Conservation (phyloP, 495 filamentous ascomycete genomes). For the Bacidia gigantensis region DNA sequence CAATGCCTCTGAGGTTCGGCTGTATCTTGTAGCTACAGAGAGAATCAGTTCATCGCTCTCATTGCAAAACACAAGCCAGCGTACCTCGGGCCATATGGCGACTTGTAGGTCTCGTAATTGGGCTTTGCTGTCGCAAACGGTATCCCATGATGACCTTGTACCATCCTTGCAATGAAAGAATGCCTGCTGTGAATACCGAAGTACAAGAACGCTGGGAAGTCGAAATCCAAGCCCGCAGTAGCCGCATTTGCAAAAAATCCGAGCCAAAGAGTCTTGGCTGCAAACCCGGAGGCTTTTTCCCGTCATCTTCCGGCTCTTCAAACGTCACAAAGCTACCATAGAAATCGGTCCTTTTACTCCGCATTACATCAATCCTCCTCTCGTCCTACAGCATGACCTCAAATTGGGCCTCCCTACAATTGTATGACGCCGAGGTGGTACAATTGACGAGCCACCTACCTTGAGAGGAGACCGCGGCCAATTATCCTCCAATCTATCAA, state of each 20-base stretch:
- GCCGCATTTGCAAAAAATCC: not conserved
- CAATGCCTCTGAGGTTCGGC: conserved; percentile 38
- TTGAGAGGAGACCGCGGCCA: not conserved
- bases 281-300: not conserved
- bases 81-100: conserved; percentile 32
- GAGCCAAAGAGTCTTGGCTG: not conserved
- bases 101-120: conserved; percentile 27
- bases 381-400: not conserved
- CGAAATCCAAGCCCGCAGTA: not conserved
- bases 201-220: not conserved
- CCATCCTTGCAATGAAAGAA: not conserved
- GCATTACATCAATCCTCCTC: not conserved
- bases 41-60: conserved; percentile 4
- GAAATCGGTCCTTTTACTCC: not conserved
- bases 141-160: conserved; percentile 19
- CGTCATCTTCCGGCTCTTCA: not conserved
- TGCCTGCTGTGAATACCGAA: not conserved
- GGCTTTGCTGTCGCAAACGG: conserved; percentile 15
- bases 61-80: not conserved
- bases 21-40: conserved; percentile 37
- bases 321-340: not conserved
- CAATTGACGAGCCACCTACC: not conserved
- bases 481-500: conserved; percentile 1
- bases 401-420: not conserved
- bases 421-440: not conserved